phyloP scores from a whole-genome alignment of 345 rosid species.

The Pistacia vera region DNA sequence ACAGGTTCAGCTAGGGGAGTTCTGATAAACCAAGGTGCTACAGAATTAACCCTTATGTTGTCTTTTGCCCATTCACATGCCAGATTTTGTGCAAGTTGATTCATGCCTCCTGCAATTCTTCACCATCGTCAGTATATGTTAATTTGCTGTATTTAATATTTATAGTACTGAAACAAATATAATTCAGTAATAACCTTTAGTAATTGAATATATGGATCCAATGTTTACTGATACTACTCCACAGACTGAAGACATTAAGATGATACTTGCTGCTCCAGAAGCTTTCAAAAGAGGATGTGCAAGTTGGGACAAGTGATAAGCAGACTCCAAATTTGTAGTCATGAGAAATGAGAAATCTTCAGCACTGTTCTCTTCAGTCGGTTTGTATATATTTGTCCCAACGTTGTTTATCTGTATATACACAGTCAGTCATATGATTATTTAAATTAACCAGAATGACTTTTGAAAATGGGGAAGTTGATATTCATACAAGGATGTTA shows the following conservation, averaged over 20 bases:
- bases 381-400: conserved; percentile 39
- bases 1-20: background rate
- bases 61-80: conserved; percentile 55
- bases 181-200: too few relatives aligned
- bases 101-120: conserved; percentile 33
- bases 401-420: conserved; percentile 53
- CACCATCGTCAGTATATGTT: too few relatives aligned
- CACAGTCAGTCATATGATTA: background rate
- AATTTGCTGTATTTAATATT: too few relatives aligned
- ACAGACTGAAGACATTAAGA: conserved; percentile 18
- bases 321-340: conserved; percentile 48
- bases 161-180: too few relatives aligned
- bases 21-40: conserved; percentile 37
- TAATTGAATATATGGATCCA: too few relatives aligned
- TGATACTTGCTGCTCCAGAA: conserved; percentile 49
- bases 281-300: conserved; percentile 59
- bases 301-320: conserved; percentile 30
- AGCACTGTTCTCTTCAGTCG: conserved; percentile 32
- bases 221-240: conserved; percentile 9
- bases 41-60: conserved; percentile 41
- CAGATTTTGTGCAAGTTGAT: conserved; percentile 39
- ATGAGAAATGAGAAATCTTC: conserved; percentile 42
- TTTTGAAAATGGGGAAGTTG: background rate
- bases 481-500: conserved; percentile 45
- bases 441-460: background rate